Evolutionary conservation across 164 flowering plant species (phyloP).

Genomic region (Kingdonia uniflora): DNA sequence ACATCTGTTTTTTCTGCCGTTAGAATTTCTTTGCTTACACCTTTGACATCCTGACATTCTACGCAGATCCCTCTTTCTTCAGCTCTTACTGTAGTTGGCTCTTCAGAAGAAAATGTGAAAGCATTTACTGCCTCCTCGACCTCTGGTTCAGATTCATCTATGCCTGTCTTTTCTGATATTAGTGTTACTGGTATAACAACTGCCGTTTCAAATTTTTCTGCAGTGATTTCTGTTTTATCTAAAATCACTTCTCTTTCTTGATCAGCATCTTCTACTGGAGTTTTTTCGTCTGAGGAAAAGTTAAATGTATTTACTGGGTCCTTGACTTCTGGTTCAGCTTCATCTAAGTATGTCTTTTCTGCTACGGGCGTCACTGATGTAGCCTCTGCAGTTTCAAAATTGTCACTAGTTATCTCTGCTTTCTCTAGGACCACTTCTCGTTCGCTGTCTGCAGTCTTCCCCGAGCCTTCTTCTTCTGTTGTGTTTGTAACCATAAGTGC

Average conservation of each 20-base stretch:
- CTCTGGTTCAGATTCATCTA: constrained; percentile 9
- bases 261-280: constrained; percentile 7
- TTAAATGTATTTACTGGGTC: neutral
- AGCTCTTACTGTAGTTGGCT: neutral
- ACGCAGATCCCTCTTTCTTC: neutral
- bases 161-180: constrained; percentile 4
- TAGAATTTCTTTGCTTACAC: neutral
- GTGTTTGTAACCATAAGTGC: neutral
- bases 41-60: constrained; percentile 4
- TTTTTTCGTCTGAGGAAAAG: neutral
- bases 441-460: neutral
- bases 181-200: constrained; percentile 3
- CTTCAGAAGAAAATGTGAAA: too few relatives aligned
- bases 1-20: too few relatives aligned
- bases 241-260: constrained; percentile 7
- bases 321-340: constrained; percentile 14
- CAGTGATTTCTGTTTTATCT: constrained; percentile 8
- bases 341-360: constrained; percentile 9
- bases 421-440: constrained; percentile 1
- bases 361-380: neutral
- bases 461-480: neutral
- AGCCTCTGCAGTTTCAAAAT: constrained; percentile 1
- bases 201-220: constrained; percentile 2
- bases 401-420: constrained; percentile 1
- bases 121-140: too few relatives aligned